Conservation (phyloP, 345 rosid species). For the Eucalyptus viminalis region DNA sequence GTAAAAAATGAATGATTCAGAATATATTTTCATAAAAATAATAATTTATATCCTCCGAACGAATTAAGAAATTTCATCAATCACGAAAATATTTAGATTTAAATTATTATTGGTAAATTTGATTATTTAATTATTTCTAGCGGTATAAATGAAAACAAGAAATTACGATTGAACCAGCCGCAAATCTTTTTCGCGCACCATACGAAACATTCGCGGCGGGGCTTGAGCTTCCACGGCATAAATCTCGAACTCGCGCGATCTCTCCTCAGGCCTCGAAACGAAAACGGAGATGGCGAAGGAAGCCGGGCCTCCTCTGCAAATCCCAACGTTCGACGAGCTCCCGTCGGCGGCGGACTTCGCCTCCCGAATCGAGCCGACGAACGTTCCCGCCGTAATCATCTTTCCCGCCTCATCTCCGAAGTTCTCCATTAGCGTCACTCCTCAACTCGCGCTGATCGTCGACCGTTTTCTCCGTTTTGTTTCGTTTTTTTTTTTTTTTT, state of each 20-base stretch:
- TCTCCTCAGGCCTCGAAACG: neutral
- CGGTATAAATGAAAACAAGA: no score
- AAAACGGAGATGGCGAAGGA: neutral
- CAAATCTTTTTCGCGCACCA: neutral
- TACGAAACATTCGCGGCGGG: neutral
- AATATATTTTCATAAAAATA: no score
- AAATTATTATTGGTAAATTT: no score
- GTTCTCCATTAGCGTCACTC: neutral
- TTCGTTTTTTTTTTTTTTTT: neutral
- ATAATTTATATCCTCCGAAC: fast-evolving
- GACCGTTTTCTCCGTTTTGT: neutral
- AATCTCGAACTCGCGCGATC: neutral
- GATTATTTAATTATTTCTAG: no score
- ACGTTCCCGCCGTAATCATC: slow-evolving; percentile 53
- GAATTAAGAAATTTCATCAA: no score
- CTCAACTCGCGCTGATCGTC: neutral
- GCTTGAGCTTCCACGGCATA: neutral
- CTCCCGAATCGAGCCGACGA: slow-evolving; percentile 46
- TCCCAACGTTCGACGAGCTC: slow-evolving; percentile 28
- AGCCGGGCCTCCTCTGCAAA: slow-evolving; percentile 6
- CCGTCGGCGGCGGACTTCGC: slow-evolving; percentile 43
- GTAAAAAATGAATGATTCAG: no score
- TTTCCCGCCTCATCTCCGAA: neutral
- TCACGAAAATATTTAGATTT: no score
- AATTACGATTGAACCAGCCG: no score